Percentiles rank a stretch among this genome's conserved stretches.
Evolutionary conservation across 257 asterid species (phyloP).

Genomic region (Fraxinus americana): DNA sequence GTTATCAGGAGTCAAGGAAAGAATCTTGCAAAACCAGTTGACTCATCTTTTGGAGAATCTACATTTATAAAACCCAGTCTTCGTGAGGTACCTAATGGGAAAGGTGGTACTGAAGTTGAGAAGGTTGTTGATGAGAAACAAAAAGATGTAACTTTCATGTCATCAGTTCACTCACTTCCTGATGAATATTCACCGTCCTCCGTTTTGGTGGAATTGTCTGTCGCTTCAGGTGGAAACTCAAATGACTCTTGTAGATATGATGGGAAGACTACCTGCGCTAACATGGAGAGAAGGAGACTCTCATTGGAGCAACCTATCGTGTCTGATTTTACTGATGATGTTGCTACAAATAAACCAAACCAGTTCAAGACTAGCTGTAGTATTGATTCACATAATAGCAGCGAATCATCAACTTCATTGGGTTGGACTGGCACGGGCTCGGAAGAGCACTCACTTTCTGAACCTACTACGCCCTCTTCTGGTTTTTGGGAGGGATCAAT

Average conservation of each 20-base stretch:
- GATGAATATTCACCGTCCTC: constrained; percentile 35
- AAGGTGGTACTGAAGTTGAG: constrained; percentile 28
- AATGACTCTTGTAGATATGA: constrained; percentile 33
- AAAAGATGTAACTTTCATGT: constrained; percentile 26
- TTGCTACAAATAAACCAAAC: constrained; percentile 23
- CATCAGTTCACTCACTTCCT: constrained; percentile 25
- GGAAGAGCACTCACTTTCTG: constrained; percentile 45
- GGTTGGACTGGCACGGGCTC: constrained; percentile 36
- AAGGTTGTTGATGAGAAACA: constrained; percentile 27
- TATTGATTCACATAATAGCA: constrained; percentile 24
- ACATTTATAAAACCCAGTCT: constrained; percentile 31
- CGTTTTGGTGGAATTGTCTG: constrained; percentile 30
- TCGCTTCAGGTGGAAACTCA: constrained; percentile 32
- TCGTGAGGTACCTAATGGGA: constrained; percentile 25
- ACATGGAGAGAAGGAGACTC: constrained; percentile 26
- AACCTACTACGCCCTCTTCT: constrained; percentile 60
- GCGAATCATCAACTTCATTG: constrained; percentile 41
- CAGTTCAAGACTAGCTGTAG: constrained; percentile 24
- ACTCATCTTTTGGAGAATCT: constrained; percentile 28
- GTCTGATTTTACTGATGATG: constrained; percentile 20
- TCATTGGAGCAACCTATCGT: constrained; percentile 32
- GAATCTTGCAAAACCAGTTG: constrained; percentile 33
- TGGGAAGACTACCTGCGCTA: constrained; percentile 16
- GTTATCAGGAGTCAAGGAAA: constrained; percentile 33
- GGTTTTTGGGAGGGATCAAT: constrained; percentile 69